Percentiles rank a stretch among this genome's conserved stretches.
Conservation (phyloP, 1,284 basidiomycete genomes). For the Somion occarium region DNA sequence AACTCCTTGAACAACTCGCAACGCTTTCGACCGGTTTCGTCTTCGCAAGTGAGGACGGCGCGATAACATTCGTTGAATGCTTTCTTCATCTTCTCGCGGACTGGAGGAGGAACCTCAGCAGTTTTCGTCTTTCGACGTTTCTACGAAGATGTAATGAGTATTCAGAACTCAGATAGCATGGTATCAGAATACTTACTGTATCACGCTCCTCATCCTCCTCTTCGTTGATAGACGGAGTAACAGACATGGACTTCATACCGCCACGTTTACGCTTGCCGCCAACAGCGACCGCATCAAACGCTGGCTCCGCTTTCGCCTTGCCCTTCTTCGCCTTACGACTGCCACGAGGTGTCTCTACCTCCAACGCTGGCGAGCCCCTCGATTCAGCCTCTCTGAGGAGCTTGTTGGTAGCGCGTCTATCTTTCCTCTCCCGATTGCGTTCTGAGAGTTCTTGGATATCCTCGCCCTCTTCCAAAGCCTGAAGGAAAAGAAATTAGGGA, state of each 20-base stretch:
- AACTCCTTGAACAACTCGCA: slow-evolving; percentile 82
- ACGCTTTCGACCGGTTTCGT: slow-evolving; percentile 70
- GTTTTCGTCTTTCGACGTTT: slow-evolving; percentile 74
- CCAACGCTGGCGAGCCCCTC: slow-evolving; percentile 58
- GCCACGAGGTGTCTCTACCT: slow-evolving; percentile 49
- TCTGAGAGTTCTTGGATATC: slow-evolving; percentile 78
- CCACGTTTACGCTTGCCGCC: slow-evolving; percentile 66
- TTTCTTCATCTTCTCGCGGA: slow-evolving; percentile 79
- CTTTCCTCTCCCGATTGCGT: slow-evolving; percentile 56
- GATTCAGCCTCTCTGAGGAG: slow-evolving; percentile 27
- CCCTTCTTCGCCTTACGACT: slow-evolving; percentile 60
- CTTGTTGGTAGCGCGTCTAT: slow-evolving; percentile 40
- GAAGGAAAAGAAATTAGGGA: slow-evolving; percentile 8
- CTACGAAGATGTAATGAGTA: slow-evolving; percentile 29
- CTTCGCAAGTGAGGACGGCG: slow-evolving; percentile 74
- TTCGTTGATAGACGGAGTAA: slow-evolving; percentile 68
- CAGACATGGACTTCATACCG: slow-evolving; percentile 67
- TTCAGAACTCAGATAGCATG: neutral
- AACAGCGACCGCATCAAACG: slow-evolving; percentile 44
- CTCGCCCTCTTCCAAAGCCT: slow-evolving; percentile 86
- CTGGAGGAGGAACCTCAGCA: slow-evolving; percentile 46
- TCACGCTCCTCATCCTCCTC: slow-evolving; percentile 72
- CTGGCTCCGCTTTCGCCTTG: slow-evolving; percentile 47
- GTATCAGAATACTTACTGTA: slow-evolving; percentile 37
- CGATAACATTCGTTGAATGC: slow-evolving; percentile 79